Evolutionary conservation across 176 grass and related monocot species (phyloP), one percentile per base, ranked within the genome.

Genomic region (Puya raimondii): DNA sequence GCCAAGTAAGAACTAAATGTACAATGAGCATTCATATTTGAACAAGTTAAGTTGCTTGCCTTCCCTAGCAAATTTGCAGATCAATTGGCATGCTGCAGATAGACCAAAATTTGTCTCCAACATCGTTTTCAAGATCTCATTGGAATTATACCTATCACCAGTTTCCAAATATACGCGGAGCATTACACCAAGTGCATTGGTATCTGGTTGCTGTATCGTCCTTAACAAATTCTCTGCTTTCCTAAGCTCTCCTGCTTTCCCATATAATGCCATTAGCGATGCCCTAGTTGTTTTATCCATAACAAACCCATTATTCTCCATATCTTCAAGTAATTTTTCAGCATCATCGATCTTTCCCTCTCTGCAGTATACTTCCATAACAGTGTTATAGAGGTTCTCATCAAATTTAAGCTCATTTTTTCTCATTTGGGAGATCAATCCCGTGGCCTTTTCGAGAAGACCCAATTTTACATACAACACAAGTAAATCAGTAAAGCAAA

Each of bases 281-380:
- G 78, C 47, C 71, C 78, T 81, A 69, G 75, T 53, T 47, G 70
- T 33, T 73, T 74, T 80, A 63, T 87, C 80, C 64, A 85, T 50
- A 14, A 12, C 15, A 6, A 83, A 74, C 17, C 53, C 79, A 65
- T 66, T 67, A 53, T 49, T 69, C 48, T 81, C 70, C 80, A 96
- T 87, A 13, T 96, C 76, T 80, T 81, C 66, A 54, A 85, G 26
- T 76, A 92, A 65, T 23, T 73, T 80, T 53, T 92, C 86, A 33
- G 82, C 78, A 10, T 81, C 81, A 4, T 82, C 69, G 21, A 81
- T 64, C 78, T 82, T 83, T 49, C 65, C 48, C 4, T 72, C 81
- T 83, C 74, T 92, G 68, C 85, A 92, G 50, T 84, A 89, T 80
- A 97, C 82, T 83, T 97, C 80, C 59, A 92, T 71, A 29, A 85